A percentile compares a stretch with the other conserved stretches of the same genome.
Conservation (phyloP, 805 yeast species). For the Ogataea glucozyma region DNA sequence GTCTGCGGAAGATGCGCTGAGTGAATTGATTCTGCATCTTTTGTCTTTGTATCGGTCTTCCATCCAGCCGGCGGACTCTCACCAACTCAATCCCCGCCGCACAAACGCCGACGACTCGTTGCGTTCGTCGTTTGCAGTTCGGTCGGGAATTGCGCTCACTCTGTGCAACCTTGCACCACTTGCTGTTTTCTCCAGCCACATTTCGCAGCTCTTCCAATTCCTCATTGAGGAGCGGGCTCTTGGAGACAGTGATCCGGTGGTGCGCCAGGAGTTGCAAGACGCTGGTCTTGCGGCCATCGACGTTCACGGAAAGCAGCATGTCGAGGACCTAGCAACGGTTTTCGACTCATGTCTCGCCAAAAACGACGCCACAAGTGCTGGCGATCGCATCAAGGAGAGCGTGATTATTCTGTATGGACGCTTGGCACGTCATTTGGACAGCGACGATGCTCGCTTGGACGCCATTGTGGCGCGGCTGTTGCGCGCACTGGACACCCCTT, state of each 20-base stretch:
- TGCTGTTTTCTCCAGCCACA: constrained; percentile 41
- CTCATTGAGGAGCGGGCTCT: constrained; percentile 59
- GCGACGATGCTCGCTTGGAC: constrained; percentile 64
- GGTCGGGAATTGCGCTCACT: constrained; percentile 65
- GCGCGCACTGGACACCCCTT: constrained; percentile 78
- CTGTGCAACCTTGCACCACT: constrained; percentile 56
- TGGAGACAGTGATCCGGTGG: constrained; percentile 71
- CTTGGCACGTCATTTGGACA: constrained; percentile 77
- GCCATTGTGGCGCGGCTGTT: constrained; percentile 69
- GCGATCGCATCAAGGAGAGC: constrained; percentile 71
- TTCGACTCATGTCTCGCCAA: constrained; percentile 67
- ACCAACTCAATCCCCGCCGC: too few relatives aligned
- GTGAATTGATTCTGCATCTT: constrained; percentile 33
- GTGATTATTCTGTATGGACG: constrained; percentile 88
- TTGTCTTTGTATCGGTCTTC: too few relatives aligned
- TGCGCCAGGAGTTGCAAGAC: constrained; percentile 79
- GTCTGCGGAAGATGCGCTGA: constrained; percentile 25
- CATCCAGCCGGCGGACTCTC: too few relatives aligned
- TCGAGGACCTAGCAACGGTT: constrained; percentile 78
- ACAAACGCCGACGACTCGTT: too few relatives aligned
- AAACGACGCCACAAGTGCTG: constrained; percentile 46
- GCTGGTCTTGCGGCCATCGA: constrained; percentile 81
- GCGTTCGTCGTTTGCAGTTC: too few relatives aligned
- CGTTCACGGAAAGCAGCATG: constrained; percentile 59
- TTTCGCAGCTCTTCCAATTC: constrained; percentile 60